phyloP scores from a whole-genome alignment of 169 alveolate species.

The Cryptosporidium meleagridis region DNA sequence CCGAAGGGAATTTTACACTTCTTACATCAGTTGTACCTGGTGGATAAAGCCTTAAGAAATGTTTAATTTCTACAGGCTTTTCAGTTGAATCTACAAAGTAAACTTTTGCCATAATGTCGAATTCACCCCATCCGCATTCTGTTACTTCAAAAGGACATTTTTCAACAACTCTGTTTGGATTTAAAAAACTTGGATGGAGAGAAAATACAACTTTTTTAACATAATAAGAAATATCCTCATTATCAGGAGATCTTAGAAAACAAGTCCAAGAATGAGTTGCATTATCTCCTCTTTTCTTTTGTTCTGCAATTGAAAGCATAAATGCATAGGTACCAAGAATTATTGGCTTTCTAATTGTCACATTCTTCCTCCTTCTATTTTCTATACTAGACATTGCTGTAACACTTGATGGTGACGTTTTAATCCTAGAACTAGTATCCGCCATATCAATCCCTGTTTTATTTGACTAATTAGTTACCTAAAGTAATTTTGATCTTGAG shows the following conservation, averaged over 20 bases:
- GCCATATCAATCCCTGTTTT: background rate
- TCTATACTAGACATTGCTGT: slow-evolving; percentile 55
- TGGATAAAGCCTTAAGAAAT: slow-evolving; percentile 82
- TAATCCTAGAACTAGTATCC: slow-evolving; percentile 1
- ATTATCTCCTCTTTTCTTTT: slow-evolving; percentile 89
- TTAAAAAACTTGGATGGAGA: slow-evolving; percentile 92
- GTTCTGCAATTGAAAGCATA: slow-evolving; percentile 82
- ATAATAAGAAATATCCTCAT: slow-evolving; percentile 90
- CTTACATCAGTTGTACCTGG: slow-evolving; percentile 75
- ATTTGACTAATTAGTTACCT: background rate
- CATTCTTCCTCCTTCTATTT: slow-evolving; percentile 78
- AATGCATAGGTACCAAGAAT: slow-evolving; percentile 81
- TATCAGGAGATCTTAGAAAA: slow-evolving; percentile 89
- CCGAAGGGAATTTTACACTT: slow-evolving; percentile 58
- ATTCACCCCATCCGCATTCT: slow-evolving; percentile 94
- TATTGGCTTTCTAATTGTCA: slow-evolving; percentile 79
- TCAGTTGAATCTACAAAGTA: slow-evolving; percentile 85
- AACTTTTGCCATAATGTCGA: slow-evolving; percentile 85
- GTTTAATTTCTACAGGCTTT: slow-evolving; percentile 86
- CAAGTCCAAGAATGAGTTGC: slow-evolving; percentile 94
- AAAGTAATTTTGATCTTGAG: background rate
- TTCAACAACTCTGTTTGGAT: slow-evolving; percentile 87
- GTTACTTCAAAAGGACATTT: slow-evolving; percentile 88
- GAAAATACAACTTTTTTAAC: slow-evolving; percentile 90
- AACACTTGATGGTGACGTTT: background rate